A percentile compares a stretch with the other conserved stretches of the same genome.
Evolutionary conservation across 306 rosid genomes (phyloP).

Genomic region (Dryas alaskensis): DNA sequence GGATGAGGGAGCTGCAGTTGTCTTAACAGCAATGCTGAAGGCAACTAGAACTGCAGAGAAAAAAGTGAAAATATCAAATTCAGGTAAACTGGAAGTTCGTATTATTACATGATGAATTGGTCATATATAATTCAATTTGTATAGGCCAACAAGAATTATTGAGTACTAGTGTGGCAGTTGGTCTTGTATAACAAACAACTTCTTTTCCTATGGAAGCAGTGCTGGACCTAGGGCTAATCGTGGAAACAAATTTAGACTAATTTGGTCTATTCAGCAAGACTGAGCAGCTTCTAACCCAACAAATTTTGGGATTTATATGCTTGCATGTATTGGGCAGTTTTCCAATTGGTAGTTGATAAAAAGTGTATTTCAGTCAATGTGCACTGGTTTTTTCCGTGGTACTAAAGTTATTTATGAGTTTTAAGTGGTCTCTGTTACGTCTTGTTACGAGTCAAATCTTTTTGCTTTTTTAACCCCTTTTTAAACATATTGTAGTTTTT

Average conservation of each 20-base stretch:
- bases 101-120: neutral
- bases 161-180: neutral
- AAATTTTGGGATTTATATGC: too few relatives aligned
- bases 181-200: too few relatives aligned
- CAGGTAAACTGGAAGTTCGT: constrained; percentile 50
- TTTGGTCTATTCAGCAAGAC: neutral
- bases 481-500: too few relatives aligned
- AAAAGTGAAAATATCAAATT: constrained; percentile 56
- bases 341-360: too few relatives aligned
- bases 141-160: neutral
- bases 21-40: constrained; percentile 63
- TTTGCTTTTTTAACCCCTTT: neutral
- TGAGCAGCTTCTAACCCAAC: too few relatives aligned
- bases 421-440: neutral
- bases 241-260: neutral
- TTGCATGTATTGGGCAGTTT: neutral
- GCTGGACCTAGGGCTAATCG: too few relatives aligned
- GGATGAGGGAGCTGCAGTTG: constrained; percentile 72
- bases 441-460: neutral
- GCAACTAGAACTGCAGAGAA: constrained; percentile 62
- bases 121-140: neutral
- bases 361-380: too few relatives aligned
- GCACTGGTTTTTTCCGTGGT: neutral
- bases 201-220: too few relatives aligned
- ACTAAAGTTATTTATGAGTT: neutral